phyloP scores from a whole-genome alignment of 805 yeast species.

The Candida alai region DNA sequence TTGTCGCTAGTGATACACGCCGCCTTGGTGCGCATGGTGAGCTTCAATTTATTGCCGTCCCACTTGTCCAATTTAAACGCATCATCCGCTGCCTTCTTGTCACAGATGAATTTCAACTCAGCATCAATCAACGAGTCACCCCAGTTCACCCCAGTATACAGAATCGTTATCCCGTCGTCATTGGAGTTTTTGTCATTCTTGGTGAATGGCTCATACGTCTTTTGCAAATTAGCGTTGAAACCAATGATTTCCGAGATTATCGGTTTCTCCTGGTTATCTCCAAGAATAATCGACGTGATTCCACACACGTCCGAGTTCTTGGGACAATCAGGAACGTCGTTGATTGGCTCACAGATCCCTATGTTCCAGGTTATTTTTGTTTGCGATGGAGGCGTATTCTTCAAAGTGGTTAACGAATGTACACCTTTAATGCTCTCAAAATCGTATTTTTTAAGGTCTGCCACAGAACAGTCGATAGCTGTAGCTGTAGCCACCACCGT shows the following conservation, averaged over 20 bases:
- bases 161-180: conserved; percentile 30
- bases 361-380: conserved; percentile 64
- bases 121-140: conserved; percentile 56
- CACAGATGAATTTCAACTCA: conserved; percentile 46
- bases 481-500: conserved; percentile 5
- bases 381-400: conserved; percentile 76
- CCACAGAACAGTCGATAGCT: conserved; percentile 30
- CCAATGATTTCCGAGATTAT: conserved; percentile 61
- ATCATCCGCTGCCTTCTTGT: conserved; percentile 19
- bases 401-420: conserved; percentile 35
- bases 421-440: conserved; percentile 48
- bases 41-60: conserved; percentile 30
- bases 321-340: conserved; percentile 53
- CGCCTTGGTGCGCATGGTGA: conserved; percentile 29
- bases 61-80: conserved; percentile 29
- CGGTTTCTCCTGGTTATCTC: conserved; percentile 38
- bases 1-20: conserved; percentile 38
- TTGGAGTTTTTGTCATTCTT: conserved; percentile 21
- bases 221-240: conserved; percentile 41
- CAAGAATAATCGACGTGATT: conserved; percentile 49
- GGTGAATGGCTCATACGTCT: conserved; percentile 22
- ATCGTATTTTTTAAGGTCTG: conserved; percentile 37
- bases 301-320: conserved; percentile 78
- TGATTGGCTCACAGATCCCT: conserved; percentile 61
- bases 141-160: conserved; percentile 60